phyloP scores from a whole-genome alignment of 2,329 filamentous ascomycete genomes.

The Stemphylium beticola region DNA sequence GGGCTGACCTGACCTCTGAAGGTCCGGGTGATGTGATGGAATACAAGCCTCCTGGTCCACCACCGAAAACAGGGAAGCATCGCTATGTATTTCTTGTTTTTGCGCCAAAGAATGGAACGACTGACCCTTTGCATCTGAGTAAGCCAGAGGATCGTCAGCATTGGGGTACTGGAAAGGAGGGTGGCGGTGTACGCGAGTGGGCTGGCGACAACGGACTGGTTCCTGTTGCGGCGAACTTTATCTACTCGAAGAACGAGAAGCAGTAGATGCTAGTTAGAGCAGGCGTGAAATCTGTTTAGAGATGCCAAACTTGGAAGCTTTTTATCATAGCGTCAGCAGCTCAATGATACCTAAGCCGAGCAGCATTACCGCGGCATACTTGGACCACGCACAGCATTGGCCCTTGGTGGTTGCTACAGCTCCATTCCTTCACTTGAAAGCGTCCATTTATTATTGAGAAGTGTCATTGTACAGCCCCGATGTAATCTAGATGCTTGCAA shows the following conservation, averaged over 20 bases:
- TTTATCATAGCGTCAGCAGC: background rate
- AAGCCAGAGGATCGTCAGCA: slow-evolving; percentile 59
- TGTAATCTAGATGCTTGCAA: no score
- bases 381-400: no score
- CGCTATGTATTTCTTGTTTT: slow-evolving; percentile 64
- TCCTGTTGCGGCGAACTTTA: slow-evolving; percentile 55
- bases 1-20: background rate
- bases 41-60: slow-evolving; percentile 62
- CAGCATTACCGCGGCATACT: no score
- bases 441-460: no score
- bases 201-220: slow-evolving; percentile 55
- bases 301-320: no score
- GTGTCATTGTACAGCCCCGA: no score
- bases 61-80: slow-evolving; percentile 62
- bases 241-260: slow-evolving; percentile 57
- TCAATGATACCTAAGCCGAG: background rate
- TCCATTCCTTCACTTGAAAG: no score
- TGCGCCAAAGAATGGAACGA: slow-evolving; percentile 53
- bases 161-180: slow-evolving; percentile 60
- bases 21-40: slow-evolving; percentile 50
- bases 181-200: slow-evolving; percentile 60
- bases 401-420: no score
- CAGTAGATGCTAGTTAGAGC: slow-evolving; percentile 43
- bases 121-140: slow-evolving; percentile 50
- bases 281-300: no score